Percentiles rank a stretch among this genome's conserved stretches.
phyloP scores from a whole-genome alignment of 2,329 filamentous ascomycete species.

The Alternaria arborescens region DNA sequence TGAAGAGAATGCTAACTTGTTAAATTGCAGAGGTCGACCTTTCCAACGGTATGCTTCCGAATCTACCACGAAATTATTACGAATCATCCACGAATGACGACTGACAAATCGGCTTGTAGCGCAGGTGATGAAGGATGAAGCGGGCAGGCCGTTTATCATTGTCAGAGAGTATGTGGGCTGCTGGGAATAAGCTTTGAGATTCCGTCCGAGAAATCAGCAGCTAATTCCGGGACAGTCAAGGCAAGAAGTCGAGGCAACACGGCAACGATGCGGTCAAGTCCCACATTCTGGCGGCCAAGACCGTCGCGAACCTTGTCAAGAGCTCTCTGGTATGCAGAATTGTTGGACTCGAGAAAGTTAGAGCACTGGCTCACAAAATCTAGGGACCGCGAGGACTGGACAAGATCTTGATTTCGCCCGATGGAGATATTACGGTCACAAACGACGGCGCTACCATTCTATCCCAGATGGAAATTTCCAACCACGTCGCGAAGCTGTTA shows the following conservation, averaged over 20 bases:
- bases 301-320: slow-evolving; percentile 96
- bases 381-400: slow-evolving; percentile 91
- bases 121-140: slow-evolving; percentile 92
- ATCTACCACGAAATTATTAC: slow-evolving; percentile 8
- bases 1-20: slow-evolving; percentile 31
- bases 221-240: slow-evolving; percentile 71
- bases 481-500: slow-evolving; percentile 96
- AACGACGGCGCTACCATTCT: slow-evolving; percentile 99
- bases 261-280: slow-evolving; percentile 98
- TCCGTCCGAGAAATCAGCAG: slow-evolving; percentile 16
- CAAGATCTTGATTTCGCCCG: slow-evolving; percentile 98
- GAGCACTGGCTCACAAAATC: slow-evolving; percentile 20
- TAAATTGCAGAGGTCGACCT: slow-evolving; percentile 75
- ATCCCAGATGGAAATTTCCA: slow-evolving; percentile 97
- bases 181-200: neutral
- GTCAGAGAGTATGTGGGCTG: slow-evolving; percentile 83
- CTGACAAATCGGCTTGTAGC: slow-evolving; percentile 55
- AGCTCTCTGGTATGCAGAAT: slow-evolving; percentile 74
- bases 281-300: slow-evolving; percentile 95
- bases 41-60: slow-evolving; percentile 72
- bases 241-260: slow-evolving; percentile 96
- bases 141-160: slow-evolving; percentile 96
- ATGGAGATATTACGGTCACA: slow-evolving; percentile 98
- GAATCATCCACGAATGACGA: slow-evolving; percentile 18
- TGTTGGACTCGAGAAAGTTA: neutral